Evolutionary conservation across 108 stramenopile genomes (phyloP).

Genomic region (Fragilaria crotonensis): DNA sequence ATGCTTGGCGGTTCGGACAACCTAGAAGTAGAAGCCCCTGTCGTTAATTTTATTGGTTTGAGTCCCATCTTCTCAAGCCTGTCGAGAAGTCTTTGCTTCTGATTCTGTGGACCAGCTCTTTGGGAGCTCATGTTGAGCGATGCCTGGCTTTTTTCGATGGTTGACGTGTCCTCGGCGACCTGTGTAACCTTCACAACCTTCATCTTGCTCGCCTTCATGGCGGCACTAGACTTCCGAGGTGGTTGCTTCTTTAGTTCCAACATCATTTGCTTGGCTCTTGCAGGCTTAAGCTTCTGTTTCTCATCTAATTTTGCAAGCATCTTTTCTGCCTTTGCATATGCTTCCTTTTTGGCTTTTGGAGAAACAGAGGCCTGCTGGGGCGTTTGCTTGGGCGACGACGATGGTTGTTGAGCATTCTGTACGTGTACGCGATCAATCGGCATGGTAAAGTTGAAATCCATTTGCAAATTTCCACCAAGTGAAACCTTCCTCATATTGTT

Average conservation of each 20-base stretch:
- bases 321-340: neutral
- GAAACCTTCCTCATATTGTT: neutral
- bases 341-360: neutral
- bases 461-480: neutral
- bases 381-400: too few species aligned
- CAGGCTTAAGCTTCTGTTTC: neutral
- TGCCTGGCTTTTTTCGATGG: neutral
- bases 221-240: neutral
- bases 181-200: neutral
- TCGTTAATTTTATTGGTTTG: neutral
- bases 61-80: constrained; percentile 1
- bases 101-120: neutral
- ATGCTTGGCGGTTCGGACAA: neutral
- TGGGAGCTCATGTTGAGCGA: neutral
- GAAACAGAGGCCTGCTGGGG: neutral
- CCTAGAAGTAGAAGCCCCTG: neutral
- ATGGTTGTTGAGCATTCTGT: neutral
- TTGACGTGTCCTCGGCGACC: neutral
- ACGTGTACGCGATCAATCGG: neutral
- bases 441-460: neutral
- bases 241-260: neutral
- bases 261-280: neutral
- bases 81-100: neutral
- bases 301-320: neutral
- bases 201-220: neutral